Base-by-base conservation (phyloP, 1,139 yeast genomes). In the Yamadazyma pseudoaaseri region DNA sequence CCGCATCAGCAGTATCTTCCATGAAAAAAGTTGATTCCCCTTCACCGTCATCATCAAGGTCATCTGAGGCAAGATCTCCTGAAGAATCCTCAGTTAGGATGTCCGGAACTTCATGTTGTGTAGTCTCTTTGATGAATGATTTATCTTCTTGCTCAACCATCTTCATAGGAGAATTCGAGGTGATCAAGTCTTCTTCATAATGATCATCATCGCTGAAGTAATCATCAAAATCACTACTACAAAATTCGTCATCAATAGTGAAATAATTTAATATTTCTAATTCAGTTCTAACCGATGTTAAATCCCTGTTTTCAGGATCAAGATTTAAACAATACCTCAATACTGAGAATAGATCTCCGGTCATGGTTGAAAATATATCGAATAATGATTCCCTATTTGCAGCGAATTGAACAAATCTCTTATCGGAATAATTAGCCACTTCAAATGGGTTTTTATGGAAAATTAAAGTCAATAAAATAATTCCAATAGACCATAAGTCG, bases 401-500 rank as follows among this genome's bases (percentile, higher is more conserved):
- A 14, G 94, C 92, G 65, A 86, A 92, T 60, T 87, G 94, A 48
- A 86, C 64, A 57, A 89, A 92, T 36, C 94, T 66, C 54, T 86
- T 87, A 60, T 92, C 98, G 20, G 84, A 75, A 48, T 81, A 80
- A 51, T 83, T 81, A 3, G 97, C 97, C 11, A 82, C 81, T 44
- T 70, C 74, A 58, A 92, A 92, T 2, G 97, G 97, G 56, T 87
- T 86, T 53, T 90, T 84, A 37, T 86, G 95, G 65, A 90, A 92
- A 20, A 92, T 84, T 40, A 87, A 70, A 47, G 94, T 90, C 49
- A 92, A 66, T 42, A 92, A 69, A 38, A 89, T 86, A 45, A 90
- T 81, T 15, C 97, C 98, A 41, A 86, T 64, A 1, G 97, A 82
- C 98, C 98, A 92, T 38, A 90, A 70, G 61, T 92, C 98, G 33